Evolutionary conservation across 768 basidiomycete species (phyloP), one percentile per base, ranked within the genome.

Genomic region (Dacryopinax primogenitus): DNA sequence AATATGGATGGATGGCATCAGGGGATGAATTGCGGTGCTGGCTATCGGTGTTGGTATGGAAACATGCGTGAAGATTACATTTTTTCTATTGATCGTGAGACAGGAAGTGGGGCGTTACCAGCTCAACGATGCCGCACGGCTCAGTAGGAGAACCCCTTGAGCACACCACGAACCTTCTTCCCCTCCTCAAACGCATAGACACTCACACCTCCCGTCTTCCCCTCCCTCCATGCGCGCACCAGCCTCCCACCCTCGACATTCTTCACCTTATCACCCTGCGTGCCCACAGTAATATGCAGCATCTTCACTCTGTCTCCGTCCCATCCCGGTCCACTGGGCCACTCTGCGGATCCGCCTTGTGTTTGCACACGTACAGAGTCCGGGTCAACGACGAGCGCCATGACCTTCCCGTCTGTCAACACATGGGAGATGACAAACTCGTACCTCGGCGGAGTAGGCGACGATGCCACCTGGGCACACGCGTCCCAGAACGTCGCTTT

Each of bases 261-360:
- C 0, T 71, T 66, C 1, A 93, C 77, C 7, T 76, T 75, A 12
- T 73, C 72, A 41, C 79, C 71, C 62, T 72, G 70, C 16, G 90
- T 94, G 7, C 90, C 96, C 3, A 97, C 85, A 0, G 96, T 98
- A 64, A 98, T 82, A 72, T 98, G 96, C 70, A 94, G 74, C 65
- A 82, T 67, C 4, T 75, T 70, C 64, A 77, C 77, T 12, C 87
- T 68, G 13, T 81, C 78, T 3, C 77, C 72, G 0, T 21, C 18
- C 51, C 51, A 58, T 30, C 51, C 51, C 6, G 51, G 81, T 76
- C 16, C 91, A 69, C 36, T 68, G 64, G 15, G 75, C 73, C 62
- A 76, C 76, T 3, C 74, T 70, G 78, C 81, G 30, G 76, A 1
- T 72, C 71, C 2, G 68, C 71, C 16, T 0, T 39, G 36, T 4